Evolutionary conservation across 2,329 filamentous ascomycete species (phyloP).

Genomic region (Arthrobotrys sphaeroides): DNA sequence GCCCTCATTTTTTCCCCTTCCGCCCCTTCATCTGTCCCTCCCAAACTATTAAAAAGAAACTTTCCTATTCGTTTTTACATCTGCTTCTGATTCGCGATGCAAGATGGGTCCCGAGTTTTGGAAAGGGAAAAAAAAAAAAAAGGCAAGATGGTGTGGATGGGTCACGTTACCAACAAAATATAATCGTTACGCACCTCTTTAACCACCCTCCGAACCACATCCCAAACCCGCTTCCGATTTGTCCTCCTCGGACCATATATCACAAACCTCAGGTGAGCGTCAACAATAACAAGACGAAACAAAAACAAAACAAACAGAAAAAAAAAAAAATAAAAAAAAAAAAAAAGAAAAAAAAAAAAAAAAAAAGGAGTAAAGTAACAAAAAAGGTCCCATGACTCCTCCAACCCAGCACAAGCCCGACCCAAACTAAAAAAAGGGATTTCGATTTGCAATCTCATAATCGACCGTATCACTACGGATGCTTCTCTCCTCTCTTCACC

Average conservation of each 20-base stretch:
- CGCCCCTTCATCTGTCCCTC: not conserved
- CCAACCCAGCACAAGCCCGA: not conserved
- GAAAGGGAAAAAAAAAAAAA: not conserved
- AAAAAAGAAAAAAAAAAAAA: not conserved
- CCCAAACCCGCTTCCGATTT: constrained; percentile 40
- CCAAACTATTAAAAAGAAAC: constrained; percentile 17
- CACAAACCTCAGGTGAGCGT: constrained; percentile 18
- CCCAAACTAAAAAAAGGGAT: constrained; percentile 19
- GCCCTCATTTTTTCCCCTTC: not conserved
- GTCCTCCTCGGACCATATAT: constrained; percentile 20
- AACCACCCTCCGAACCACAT: constrained; percentile 14
- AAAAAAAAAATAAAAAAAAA: not conserved
- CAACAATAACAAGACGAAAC: not conserved
- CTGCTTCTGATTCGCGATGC: constrained; percentile 51
- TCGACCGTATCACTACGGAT: constrained; percentile 30
- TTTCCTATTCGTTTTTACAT: constrained; percentile 23
- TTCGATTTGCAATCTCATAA: constrained; percentile 11
- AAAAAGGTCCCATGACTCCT: constrained; percentile 43
- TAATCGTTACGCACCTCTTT: constrained; percentile 24
- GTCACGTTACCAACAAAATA: constrained; percentile 44
- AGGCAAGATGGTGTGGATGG: constrained; percentile 29
- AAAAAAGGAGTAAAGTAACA: constrained; percentile 6
- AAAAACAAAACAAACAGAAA: not conserved
- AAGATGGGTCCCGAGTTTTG: constrained; percentile 22
- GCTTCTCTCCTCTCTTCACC: constrained; percentile 1